A percentile compares a stretch with the other conserved stretches of the same genome.
phyloP scores from a whole-genome alignment of 208 protist species.

The Leptomonas pyrrhocoris region DNA sequence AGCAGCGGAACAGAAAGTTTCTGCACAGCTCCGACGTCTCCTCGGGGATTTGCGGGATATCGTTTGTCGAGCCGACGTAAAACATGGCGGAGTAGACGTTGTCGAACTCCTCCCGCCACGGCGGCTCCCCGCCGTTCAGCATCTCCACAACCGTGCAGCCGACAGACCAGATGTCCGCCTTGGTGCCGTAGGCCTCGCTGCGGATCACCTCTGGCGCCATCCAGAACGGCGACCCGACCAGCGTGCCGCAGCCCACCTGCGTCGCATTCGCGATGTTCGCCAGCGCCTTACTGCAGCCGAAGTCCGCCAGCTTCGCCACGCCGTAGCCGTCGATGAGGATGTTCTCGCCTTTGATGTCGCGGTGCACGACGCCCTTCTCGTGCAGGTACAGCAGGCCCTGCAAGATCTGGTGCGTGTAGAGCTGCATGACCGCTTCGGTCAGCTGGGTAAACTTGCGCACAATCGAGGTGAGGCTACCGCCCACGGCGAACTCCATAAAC shows the following conservation, averaged over 20 bases:
- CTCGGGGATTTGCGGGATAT: slow-evolving; percentile 70
- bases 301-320: slow-evolving; percentile 90
- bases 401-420: slow-evolving; percentile 82
- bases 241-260: slow-evolving; percentile 66
- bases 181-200: slow-evolving; percentile 81
- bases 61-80: slow-evolving; percentile 73
- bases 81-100: slow-evolving; percentile 85
- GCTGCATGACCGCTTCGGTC: slow-evolving; percentile 74
- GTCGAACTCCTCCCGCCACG: slow-evolving; percentile 81
- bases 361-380: slow-evolving; percentile 86
- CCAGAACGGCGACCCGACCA: slow-evolving; percentile 84
- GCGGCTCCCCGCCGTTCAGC: slow-evolving; percentile 81
- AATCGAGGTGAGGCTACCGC: slow-evolving; percentile 82
- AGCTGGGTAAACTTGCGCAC: slow-evolving; percentile 75
- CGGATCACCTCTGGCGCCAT: slow-evolving; percentile 91
- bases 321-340: slow-evolving; percentile 87
- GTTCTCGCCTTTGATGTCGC: slow-evolving; percentile 93
- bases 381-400: slow-evolving; percentile 88
- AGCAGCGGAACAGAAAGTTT: slow-evolving; percentile 73
- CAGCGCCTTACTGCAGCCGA: slow-evolving; percentile 83
- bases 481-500: slow-evolving; percentile 92
- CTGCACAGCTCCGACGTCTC: slow-evolving; percentile 75
- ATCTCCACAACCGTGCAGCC: slow-evolving; percentile 94
- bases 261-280: slow-evolving; percentile 62
- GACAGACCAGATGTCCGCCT: slow-evolving; percentile 93